A percentile compares a stretch with the other conserved stretches of the same genome.
Conservation (phyloP, 306 rosid species). For the Ceratonia siliqua region DNA sequence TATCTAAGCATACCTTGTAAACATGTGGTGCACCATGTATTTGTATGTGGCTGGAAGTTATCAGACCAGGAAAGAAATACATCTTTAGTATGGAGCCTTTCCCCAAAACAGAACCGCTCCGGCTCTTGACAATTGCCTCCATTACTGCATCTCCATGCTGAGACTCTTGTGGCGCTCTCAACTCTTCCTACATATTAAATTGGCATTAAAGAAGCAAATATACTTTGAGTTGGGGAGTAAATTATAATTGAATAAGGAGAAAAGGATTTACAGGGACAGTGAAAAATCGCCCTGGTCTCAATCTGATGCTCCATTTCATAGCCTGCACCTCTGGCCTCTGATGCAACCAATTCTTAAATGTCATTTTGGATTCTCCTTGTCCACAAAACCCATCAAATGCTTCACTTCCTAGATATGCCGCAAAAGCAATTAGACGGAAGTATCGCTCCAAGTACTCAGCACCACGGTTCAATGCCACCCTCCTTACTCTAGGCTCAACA, state of each 20-base stretch:
- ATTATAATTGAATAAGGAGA: not conserved
- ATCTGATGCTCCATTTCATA: slow-evolving; percentile 91
- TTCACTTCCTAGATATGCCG: slow-evolving; percentile 94
- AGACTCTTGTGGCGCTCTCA: slow-evolving; percentile 81
- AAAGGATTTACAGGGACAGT: slow-evolving; percentile 72
- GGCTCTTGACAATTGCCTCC: slow-evolving; percentile 78
- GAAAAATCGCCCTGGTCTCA: slow-evolving; percentile 83
- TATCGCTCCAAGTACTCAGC: slow-evolving; percentile 92
- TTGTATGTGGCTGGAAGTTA: slow-evolving; percentile 82
- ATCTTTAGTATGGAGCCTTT: slow-evolving; percentile 90
- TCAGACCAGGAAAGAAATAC: slow-evolving; percentile 95
- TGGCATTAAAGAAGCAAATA: slow-evolving; percentile 29
- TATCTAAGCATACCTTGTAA: slow-evolving; percentile 64
- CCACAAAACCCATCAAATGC: slow-evolving; percentile 87
- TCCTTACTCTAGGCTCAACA: slow-evolving; percentile 83
- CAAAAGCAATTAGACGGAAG: slow-evolving; percentile 89
- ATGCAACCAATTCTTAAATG: slow-evolving; percentile 87
- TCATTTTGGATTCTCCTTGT: slow-evolving; percentile 67
- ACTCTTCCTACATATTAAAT: slow-evolving; percentile 65
- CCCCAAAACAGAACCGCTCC: slow-evolving; percentile 83
- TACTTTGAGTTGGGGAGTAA: not conserved
- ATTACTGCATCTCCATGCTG: slow-evolving; percentile 91
- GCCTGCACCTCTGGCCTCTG: slow-evolving; percentile 88
- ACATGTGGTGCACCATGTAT: slow-evolving; percentile 85
- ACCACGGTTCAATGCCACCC: slow-evolving; percentile 87